Evolutionary conservation across 2,329 filamentous ascomycete species (phyloP).

Genomic region (Ophiostoma ulmi): DNA sequence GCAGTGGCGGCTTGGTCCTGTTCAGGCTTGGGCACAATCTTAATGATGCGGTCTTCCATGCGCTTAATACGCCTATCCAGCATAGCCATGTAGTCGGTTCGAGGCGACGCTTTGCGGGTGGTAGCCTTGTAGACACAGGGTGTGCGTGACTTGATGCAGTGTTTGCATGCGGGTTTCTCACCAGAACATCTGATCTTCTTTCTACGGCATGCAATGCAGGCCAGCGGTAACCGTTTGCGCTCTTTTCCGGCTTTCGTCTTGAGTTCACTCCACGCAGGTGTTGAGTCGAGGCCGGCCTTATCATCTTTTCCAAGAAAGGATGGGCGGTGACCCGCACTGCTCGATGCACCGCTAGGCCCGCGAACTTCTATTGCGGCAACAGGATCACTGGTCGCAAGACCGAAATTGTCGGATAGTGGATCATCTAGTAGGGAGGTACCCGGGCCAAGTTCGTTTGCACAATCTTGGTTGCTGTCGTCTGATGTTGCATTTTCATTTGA

Average conservation of each 20-base stretch:
- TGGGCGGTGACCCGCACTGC: slow-evolving; percentile 11
- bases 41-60: slow-evolving; percentile 97
- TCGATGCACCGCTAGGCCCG: slow-evolving; percentile 37
- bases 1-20: slow-evolving; percentile 55
- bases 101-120: slow-evolving; percentile 83
- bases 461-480: slow-evolving; percentile 43
- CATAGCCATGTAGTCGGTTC: slow-evolving; percentile 99
- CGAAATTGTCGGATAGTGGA: slow-evolving; percentile 54
- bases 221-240: slow-evolving; percentile 82
- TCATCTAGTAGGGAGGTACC: slow-evolving; percentile 48
- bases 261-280: slow-evolving; percentile 71
- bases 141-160: slow-evolving; percentile 85
- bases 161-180: slow-evolving; percentile 95
- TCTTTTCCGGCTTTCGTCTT: slow-evolving; percentile 95
- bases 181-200: slow-evolving; percentile 98
- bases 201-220: slow-evolving; percentile 89
- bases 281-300: slow-evolving; percentile 46
- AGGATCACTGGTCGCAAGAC: slow-evolving; percentile 42
- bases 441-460: slow-evolving; percentile 35
- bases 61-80: slow-evolving; percentile 89
- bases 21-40: slow-evolving; percentile 84
- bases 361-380: slow-evolving; percentile 50
- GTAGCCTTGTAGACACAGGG: slow-evolving; percentile 98
- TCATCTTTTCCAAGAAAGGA: slow-evolving; percentile 45
- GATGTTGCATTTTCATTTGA: slow-evolving; percentile 30